These are phyloP conservation scores for Penicillium steckii DNA, from an alignment of 495 filamentous ascomycete genomes.

Conservation along the genomic window DNA sequence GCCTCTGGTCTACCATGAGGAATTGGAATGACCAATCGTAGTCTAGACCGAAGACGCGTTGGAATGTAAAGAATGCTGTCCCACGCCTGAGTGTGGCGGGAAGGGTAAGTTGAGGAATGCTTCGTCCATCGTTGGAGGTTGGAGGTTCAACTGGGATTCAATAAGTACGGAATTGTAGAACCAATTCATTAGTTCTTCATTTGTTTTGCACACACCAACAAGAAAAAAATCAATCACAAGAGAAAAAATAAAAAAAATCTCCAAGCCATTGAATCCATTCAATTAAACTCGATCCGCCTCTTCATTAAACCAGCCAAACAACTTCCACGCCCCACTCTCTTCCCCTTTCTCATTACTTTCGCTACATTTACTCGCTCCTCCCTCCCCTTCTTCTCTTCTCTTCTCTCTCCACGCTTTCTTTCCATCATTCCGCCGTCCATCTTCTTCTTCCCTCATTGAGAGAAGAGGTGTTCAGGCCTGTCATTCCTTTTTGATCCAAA, in stretches of 20 bases:
- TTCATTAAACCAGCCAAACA: slow-evolving; percentile 9
- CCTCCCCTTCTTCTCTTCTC: slow-evolving; percentile 15
- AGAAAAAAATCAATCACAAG: too few relatives aligned
- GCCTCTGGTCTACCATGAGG: slow-evolving; percentile 2
- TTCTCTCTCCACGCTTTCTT: slow-evolving; percentile 18
- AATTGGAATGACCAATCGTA: slow-evolving; percentile 9
- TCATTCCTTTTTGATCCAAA: slow-evolving; percentile 38
- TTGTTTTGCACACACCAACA: too few relatives aligned
- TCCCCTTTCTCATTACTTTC: slow-evolving; percentile 10
- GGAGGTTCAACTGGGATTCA: slow-evolving; percentile 2
- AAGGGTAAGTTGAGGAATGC: slow-evolving; percentile 13
- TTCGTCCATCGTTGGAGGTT: slow-evolving; percentile 22
- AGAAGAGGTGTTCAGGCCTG: slow-evolving; percentile 37
- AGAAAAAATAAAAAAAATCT: too few relatives aligned
- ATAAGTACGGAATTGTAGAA: slow-evolving; percentile 3
- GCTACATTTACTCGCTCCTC: slow-evolving; percentile 26
- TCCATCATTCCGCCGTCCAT: slow-evolving; percentile 18
- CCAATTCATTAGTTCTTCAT: background rate
- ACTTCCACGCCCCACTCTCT: slow-evolving; percentile 20
- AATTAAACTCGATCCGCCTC: background rate
- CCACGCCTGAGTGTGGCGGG: slow-evolving; percentile 26
- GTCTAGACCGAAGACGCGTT: slow-evolving; percentile 11
- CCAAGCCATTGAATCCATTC: background rate
- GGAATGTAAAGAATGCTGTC: slow-evolving; percentile 27
- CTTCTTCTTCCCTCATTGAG: slow-evolving; percentile 27